Conservation (phyloP, 108 stramenopile genomes). For the Schizochytrium sp. region DNA sequence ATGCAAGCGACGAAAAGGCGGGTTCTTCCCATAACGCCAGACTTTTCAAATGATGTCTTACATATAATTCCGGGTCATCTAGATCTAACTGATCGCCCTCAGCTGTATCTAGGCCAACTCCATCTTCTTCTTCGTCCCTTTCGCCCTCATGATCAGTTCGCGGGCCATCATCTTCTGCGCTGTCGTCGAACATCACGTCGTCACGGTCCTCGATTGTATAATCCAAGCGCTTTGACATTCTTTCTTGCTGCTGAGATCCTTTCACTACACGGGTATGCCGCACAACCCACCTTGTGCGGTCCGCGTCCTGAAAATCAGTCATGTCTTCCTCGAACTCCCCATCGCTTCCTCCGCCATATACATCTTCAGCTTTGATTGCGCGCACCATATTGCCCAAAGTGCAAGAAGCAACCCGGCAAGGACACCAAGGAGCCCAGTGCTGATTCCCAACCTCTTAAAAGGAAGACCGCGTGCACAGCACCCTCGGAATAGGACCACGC, state of each 20-base stretch:
- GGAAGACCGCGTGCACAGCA: too few species aligned
- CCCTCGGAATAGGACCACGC: too few species aligned
- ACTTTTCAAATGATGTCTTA: background rate
- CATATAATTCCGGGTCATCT: slow-evolving; percentile 13
- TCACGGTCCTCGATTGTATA: slow-evolving; percentile 21
- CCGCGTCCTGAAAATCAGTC: background rate
- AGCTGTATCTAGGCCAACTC: background rate
- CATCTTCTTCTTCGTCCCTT: background rate
- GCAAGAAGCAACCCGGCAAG: background rate
- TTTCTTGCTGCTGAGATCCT: background rate
- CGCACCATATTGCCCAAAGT: background rate
- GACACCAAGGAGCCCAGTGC: background rate
- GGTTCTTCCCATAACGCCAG: slow-evolving; percentile 39
- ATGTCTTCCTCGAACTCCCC: background rate
- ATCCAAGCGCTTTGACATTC: background rate
- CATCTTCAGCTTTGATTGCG: background rate
- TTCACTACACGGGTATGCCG: background rate
- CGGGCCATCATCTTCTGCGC: background rate
- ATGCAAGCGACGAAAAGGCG: background rate
- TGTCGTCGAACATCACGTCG: background rate
- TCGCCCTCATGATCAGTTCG: background rate
- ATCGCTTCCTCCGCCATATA: background rate
- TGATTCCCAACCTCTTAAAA: too few species aligned
- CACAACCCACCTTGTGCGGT: background rate
- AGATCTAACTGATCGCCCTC: background rate